Conservation (phyloP, 768 basidiomycete species). For the Termitomyces sp. region DNA sequence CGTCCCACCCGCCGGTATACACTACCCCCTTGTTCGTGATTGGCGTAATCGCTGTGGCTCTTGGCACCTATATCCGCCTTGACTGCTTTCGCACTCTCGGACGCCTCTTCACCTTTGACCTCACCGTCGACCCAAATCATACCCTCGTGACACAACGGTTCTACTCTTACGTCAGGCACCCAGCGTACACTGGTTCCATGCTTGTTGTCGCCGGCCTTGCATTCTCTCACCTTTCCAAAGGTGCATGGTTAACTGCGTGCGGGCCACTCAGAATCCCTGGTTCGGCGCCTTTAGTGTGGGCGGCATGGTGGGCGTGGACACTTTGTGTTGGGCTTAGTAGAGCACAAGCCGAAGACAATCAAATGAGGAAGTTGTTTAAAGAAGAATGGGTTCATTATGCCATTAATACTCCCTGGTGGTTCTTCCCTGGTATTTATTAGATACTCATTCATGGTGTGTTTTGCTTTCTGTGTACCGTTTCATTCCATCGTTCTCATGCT, state of each 20-base stretch:
- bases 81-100: constrained; percentile 40
- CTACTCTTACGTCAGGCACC: constrained; percentile 43
- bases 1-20: constrained; percentile 16
- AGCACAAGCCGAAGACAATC: constrained; percentile 40
- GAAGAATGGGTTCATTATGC: constrained; percentile 42
- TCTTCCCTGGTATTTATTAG: constrained; percentile 36
- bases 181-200: constrained; percentile 41
- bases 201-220: constrained; percentile 34
- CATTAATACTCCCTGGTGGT: constrained; percentile 36
- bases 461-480: background rate
- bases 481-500: background rate
- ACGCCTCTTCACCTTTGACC: constrained; percentile 42
- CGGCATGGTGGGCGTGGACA: constrained; percentile 38
- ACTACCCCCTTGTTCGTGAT: constrained; percentile 27
- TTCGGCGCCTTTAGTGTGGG: constrained; percentile 21
- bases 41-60: constrained; percentile 26
- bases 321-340: constrained; percentile 36
- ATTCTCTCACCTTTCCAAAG: constrained; percentile 32
- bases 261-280: constrained; percentile 20
- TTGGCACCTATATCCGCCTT: constrained; percentile 35
- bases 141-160: constrained; percentile 35
- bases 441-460: background rate
- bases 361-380: constrained; percentile 37
- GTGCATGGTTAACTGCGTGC: constrained; percentile 33
- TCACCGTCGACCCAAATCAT: constrained; percentile 38